Evolutionary conservation across 2,329 filamentous ascomycete species (phyloP).

Genomic region (Exophiala aquamarina): DNA sequence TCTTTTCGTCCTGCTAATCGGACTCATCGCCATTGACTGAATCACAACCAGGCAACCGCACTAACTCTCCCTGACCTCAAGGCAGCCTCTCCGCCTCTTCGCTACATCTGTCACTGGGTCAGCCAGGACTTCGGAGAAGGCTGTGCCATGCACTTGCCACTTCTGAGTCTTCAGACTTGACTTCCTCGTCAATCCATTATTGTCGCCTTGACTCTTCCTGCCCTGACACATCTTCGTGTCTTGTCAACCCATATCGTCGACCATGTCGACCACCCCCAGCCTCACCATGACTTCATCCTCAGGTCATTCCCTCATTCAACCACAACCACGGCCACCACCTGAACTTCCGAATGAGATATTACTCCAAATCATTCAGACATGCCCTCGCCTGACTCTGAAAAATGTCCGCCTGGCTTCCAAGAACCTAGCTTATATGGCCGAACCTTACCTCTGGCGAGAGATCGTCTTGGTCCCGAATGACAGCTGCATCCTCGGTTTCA

Average conservation of each 20-base stretch:
- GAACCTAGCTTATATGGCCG: slow-evolving; percentile 17
- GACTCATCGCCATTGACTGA: not conserved
- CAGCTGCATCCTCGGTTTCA: slow-evolving; percentile 19
- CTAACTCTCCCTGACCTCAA: slow-evolving; percentile 3
- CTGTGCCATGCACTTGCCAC: not conserved
- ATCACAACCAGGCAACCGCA: slow-evolving; percentile 6
- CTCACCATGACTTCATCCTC: not conserved
- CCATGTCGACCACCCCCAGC: too few relatives aligned
- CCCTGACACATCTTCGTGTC: too few relatives aligned
- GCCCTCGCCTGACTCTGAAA: slow-evolving; percentile 18
- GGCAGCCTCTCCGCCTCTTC: too few relatives aligned
- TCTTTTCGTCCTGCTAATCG: not conserved
- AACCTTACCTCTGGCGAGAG: slow-evolving; percentile 20
- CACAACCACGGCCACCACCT: not conserved
- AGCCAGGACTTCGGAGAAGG: slow-evolving; percentile 1
- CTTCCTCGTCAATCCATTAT: too few relatives aligned
- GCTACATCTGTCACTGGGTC: too few relatives aligned
- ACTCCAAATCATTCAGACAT: slow-evolving; percentile 19
- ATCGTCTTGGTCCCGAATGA: slow-evolving; percentile 23
- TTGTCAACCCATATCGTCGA: too few relatives aligned
- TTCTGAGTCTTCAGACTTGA: too few relatives aligned
- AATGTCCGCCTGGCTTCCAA: slow-evolving; percentile 22
- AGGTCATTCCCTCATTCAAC: not conserved
- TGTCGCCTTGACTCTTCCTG: too few relatives aligned
- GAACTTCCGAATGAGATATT: slow-evolving; percentile 25